Evolutionary conservation across 108 stramenopile genomes (phyloP).

Genomic region (Fragilariopsis cylindrus): DNA sequence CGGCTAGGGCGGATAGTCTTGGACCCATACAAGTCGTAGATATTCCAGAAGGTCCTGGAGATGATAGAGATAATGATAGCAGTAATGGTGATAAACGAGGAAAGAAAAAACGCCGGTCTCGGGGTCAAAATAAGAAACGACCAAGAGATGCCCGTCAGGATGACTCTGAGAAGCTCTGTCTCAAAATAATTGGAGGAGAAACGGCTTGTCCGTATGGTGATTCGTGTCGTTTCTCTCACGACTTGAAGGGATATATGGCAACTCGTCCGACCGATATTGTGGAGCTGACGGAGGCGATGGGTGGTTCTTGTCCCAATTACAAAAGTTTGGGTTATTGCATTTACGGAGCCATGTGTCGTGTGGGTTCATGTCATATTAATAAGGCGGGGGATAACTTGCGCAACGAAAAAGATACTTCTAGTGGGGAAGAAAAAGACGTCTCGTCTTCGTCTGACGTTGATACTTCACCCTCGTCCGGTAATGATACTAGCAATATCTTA

Average conservation of each 20-base stretch:
- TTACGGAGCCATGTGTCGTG: slow-evolving; percentile 76
- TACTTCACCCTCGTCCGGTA: neutral
- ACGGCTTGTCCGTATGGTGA: slow-evolving; percentile 52
- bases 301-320: slow-evolving; percentile 55
- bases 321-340: slow-evolving; percentile 57
- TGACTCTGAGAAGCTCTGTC: slow-evolving; percentile 58
- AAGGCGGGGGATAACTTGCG: slow-evolving; percentile 68
- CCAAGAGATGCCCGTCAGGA: slow-evolving; percentile 65
- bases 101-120: slow-evolving; percentile 24
- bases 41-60: slow-evolving; percentile 3
- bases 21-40: slow-evolving; percentile 22
- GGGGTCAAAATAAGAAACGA: slow-evolving; percentile 73
- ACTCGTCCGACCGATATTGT: slow-evolving; percentile 57
- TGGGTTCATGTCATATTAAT: slow-evolving; percentile 72
- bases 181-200: slow-evolving; percentile 54
- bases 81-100: slow-evolving; percentile 4
- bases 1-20: slow-evolving; percentile 35
- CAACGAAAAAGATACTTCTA: slow-evolving; percentile 17
- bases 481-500: slow-evolving; percentile 42
- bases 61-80: slow-evolving; percentile 22
- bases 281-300: slow-evolving; percentile 38
- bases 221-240: slow-evolving; percentile 82
- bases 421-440: slow-evolving; percentile 3
- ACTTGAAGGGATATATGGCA: slow-evolving; percentile 66
- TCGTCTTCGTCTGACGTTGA: neutral